A percentile compares a stretch with the other conserved stretches of the same genome.
Evolutionary conservation across 768 basidiomycete genomes (phyloP).

Genomic region (Macrocybe gigantea): DNA sequence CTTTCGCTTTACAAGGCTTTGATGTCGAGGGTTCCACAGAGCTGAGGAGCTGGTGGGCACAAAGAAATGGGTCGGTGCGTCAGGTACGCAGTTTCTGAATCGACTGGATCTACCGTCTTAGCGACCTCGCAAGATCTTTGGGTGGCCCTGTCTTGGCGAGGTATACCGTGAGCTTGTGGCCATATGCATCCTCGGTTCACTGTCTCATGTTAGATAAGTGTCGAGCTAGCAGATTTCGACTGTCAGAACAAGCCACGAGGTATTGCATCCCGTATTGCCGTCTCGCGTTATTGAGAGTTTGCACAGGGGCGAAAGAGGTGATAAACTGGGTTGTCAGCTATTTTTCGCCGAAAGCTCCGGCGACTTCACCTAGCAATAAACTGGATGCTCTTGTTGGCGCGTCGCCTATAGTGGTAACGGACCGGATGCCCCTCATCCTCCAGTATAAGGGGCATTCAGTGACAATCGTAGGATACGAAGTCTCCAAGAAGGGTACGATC

Average conservation of each 20-base stretch:
- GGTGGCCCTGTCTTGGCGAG: conserved; percentile 70
- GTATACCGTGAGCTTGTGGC: conserved; percentile 64
- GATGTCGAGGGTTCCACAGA: conserved; percentile 65
- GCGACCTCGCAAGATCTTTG: conserved; percentile 50
- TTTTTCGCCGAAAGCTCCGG: conserved; percentile 37
- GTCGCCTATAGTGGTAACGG: conserved; percentile 47
- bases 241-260: conserved; percentile 37
- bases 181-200: too few species aligned
- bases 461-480: conserved; percentile 80
- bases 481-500: conserved; percentile 46
- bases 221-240: conserved; percentile 63
- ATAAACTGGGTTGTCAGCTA: conserved; percentile 74
- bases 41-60: conserved; percentile 51
- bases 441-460: conserved; percentile 86
- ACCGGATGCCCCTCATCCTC: conserved; percentile 76
- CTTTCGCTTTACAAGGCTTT: conserved; percentile 40
- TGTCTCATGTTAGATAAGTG: conserved; percentile 26
- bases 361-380: conserved; percentile 26
- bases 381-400: conserved; percentile 48
- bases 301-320: conserved; percentile 40
- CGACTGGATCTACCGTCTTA: not conserved
- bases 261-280: conserved; percentile 8
- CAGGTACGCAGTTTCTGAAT: conserved; percentile 39
- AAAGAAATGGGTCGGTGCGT: conserved; percentile 76
- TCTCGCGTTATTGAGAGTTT: not conserved